phyloP scores from a whole-genome alignment of 2,329 filamentous ascomycete species.

The Basipetospora chlamydospora region DNA sequence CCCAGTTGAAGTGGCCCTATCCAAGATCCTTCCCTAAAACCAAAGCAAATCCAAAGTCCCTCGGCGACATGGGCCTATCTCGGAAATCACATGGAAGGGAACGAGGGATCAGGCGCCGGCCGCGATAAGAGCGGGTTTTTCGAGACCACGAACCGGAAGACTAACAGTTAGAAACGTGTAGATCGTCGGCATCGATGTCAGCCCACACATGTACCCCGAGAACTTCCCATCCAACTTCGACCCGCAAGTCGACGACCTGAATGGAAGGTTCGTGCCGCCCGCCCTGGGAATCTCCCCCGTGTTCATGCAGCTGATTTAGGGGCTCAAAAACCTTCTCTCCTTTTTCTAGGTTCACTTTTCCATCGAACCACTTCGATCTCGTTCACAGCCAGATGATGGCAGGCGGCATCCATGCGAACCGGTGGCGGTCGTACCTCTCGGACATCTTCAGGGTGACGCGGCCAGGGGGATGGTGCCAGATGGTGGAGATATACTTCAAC shows the following conservation, averaged over 20 bases:
- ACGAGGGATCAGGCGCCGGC: too few species aligned
- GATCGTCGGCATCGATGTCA: constrained; percentile 60
- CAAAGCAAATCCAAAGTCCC: too few species aligned
- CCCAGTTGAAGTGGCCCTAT: too few species aligned
- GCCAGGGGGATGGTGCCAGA: constrained; percentile 71
- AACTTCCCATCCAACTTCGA: constrained; percentile 51
- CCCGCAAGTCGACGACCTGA: constrained; percentile 60
- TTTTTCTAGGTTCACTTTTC: constrained; percentile 48
- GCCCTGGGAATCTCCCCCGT: background rate
- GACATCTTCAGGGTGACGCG: constrained; percentile 62
- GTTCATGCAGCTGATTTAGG: background rate
- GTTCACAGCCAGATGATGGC: constrained; percentile 64
- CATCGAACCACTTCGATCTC: constrained; percentile 60
- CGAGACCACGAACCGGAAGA: too few species aligned
- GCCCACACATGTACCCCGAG: constrained; percentile 53
- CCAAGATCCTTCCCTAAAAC: too few species aligned
- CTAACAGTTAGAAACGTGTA: too few species aligned
- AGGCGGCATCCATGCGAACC: constrained; percentile 53
- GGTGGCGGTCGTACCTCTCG: constrained; percentile 63
- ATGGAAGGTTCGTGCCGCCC: constrained; percentile 35
- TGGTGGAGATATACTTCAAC: constrained; percentile 77
- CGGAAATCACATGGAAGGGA: too few species aligned
- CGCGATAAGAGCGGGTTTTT: too few species aligned
- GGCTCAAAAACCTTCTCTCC: too few species aligned
- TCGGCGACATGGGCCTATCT: too few species aligned